These are phyloP conservation scores for Austroboletus novae-zelandiae DNA, from an alignment of 1,284 basidiomycete genomes.

Conservation along the genomic window DNA sequence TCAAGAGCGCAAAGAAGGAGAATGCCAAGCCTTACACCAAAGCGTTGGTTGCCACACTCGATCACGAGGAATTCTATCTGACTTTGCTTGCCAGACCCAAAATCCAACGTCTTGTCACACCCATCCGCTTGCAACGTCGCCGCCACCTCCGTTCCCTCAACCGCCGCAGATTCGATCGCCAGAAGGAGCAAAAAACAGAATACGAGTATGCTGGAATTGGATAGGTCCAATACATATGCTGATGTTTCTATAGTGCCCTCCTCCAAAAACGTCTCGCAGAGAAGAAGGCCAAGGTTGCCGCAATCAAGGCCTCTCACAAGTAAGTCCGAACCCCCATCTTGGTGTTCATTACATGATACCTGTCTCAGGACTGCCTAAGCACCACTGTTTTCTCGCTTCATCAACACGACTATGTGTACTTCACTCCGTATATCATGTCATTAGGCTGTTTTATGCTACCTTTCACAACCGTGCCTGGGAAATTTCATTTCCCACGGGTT, in stretches of 20 bases:
- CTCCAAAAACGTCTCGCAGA: slow-evolving; percentile 90
- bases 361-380: slow-evolving; percentile 21
- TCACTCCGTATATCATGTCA: slow-evolving; percentile 20
- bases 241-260: slow-evolving; percentile 49
- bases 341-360: background rate
- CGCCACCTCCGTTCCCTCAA: slow-evolving; percentile 91
- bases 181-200: slow-evolving; percentile 95
- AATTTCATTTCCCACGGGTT: background rate
- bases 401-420: slow-evolving; percentile 17
- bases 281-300: slow-evolving; percentile 86
- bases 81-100: slow-evolving; percentile 55
- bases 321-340: slow-evolving; percentile 18
- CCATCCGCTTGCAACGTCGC: slow-evolving; percentile 93
- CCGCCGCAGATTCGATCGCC: slow-evolving; percentile 83
- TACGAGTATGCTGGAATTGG: slow-evolving; percentile 61
- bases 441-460: slow-evolving; percentile 21
- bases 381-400: background rate
- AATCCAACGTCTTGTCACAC: slow-evolving; percentile 92
- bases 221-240: background rate
- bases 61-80: slow-evolving; percentile 1
- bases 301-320: slow-evolving; percentile 77
- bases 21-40: slow-evolving; percentile 97
- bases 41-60: slow-evolving; percentile 62
- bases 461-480: slow-evolving; percentile 9
- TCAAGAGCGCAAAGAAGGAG: slow-evolving; percentile 87